These are phyloP conservation scores for Musa acuminata DNA, from an alignment of 176 grass and related monocot species.

Conservation along the genomic window DNA sequence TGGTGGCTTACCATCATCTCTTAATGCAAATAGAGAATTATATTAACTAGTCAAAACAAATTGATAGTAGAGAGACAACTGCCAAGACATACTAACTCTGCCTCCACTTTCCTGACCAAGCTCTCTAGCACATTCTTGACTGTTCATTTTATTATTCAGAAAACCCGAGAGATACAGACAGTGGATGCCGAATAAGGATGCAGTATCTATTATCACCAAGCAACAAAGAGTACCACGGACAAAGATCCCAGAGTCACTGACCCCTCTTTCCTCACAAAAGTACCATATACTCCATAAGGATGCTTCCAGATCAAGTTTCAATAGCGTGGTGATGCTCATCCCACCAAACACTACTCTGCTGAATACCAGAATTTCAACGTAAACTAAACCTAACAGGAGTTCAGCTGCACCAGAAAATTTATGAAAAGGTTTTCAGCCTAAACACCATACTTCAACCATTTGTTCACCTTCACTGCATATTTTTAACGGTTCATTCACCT, in stretches of 20 bases:
- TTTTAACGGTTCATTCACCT: not conserved
- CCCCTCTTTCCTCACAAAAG: not conserved
- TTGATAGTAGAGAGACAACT: not conserved
- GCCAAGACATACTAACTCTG: not conserved
- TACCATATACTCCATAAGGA: not conserved
- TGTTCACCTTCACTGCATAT: not conserved
- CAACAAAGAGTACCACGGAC: not conserved
- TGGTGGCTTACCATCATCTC: constrained; percentile 2
- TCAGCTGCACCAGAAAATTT: not conserved
- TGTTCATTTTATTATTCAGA: not conserved
- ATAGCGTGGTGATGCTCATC: not conserved
- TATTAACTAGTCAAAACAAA: constrained; percentile 4
- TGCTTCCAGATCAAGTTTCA: not conserved
- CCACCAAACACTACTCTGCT: not conserved
- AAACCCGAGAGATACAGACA: not conserved
- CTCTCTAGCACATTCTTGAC: not conserved
- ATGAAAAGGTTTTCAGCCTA: not conserved
- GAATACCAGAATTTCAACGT: not conserved
- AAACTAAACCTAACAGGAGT: too few species aligned
- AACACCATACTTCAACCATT: not conserved
- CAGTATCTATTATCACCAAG: not conserved
- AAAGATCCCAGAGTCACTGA: not conserved
- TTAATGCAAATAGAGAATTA: not conserved
- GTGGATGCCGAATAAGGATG: not conserved
- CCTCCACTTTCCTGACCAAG: not conserved